phyloP scores from a whole-genome alignment of 306 rosid species.

The Macrotyloma uniflorum region DNA sequence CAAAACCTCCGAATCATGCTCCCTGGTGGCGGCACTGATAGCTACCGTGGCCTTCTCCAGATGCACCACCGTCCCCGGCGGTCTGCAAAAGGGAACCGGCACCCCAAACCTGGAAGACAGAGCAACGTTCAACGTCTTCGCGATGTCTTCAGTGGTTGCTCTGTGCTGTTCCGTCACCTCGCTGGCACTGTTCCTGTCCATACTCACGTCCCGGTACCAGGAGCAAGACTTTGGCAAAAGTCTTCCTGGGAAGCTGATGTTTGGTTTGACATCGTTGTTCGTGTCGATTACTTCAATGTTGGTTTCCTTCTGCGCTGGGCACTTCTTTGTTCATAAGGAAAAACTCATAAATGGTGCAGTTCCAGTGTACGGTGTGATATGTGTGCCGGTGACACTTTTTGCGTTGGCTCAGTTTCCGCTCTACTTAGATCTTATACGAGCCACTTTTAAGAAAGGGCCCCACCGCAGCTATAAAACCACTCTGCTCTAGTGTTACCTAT shows the following conservation, averaged over 20 bases:
- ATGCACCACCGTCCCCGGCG: conserved; percentile 40
- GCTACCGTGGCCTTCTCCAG: conserved; percentile 55
- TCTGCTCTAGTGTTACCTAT: neutral
- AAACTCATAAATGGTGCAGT: conserved; percentile 34
- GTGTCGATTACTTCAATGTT: conserved; percentile 46
- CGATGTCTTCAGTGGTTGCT: conserved; percentile 40
- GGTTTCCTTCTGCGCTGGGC: conserved; percentile 49
- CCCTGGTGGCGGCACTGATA: conserved; percentile 55
- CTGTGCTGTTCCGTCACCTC: conserved; percentile 43
- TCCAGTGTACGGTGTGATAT: conserved; percentile 50
- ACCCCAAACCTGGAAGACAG: conserved; percentile 15
- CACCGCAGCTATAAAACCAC: conserved; percentile 41
- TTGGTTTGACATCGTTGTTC: conserved; percentile 48
- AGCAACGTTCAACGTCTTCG: conserved; percentile 33
- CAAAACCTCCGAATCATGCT: conserved; percentile 53
- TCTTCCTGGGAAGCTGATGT: conserved; percentile 46
- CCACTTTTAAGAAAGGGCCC: conserved; percentile 47
- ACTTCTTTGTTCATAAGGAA: conserved; percentile 42
- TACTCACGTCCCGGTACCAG: conserved; percentile 47
- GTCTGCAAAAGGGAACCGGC: neutral
- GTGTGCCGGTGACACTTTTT: conserved; percentile 47
- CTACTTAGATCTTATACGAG: conserved; percentile 47
- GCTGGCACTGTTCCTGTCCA: conserved; percentile 44
- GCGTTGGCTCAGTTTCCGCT: conserved; percentile 51
- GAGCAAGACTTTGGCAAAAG: conserved; percentile 33